Base-by-base conservation (phyloP, 2,329 filamentous ascomycete genomes). In the Chaetomium sp. region DNA sequence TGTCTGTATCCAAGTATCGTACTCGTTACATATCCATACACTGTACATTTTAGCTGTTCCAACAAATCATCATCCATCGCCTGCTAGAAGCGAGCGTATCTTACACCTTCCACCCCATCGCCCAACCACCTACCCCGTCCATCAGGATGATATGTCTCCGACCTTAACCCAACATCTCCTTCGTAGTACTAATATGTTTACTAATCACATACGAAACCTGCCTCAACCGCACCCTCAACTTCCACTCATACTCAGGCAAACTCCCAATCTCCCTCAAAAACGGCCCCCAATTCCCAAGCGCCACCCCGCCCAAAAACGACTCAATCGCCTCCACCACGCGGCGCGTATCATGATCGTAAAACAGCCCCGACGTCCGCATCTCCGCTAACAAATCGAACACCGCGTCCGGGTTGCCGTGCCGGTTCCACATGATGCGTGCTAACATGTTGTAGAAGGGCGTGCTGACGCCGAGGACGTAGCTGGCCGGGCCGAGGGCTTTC, bases 371-470 rank as follows among this genome's bases (percentile, higher is more conserved):
- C 37, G 78, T 73, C 42, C 79, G 77, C 86, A 89, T 88, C 70
- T 89, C 85, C 43, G 78, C 74, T 5, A 89, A 70, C 1, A 86
- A 67, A 4, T 76, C 71, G 49, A 83, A 69, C 32, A 87, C 79
- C 1, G 75, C 74, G 3, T 65, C 60, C 2, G 82, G 73, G 63
- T 89, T 82, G 27, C 81, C 77, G 59, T 81, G 80, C 9, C 81
- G 79, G 37, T 72, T 69, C 81, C 85, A 89, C 54, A 82, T 74
- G 27, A 85, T 77, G 11, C 74, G 69, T 32, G 89, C 75, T 37
- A 90, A 76, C 49, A 81, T 76, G 65, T 87, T 85, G 73, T 88
- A 91, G 43, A 91, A 80, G 0, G 79, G 73, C 0, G 86, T 87
- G 14, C 84, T 84, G 5, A 82, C 85, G 48, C 87, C 88, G 0